Conservation (phyloP, 352 stramenopile genomes). For the Globisporangium nodosum region DNA sequence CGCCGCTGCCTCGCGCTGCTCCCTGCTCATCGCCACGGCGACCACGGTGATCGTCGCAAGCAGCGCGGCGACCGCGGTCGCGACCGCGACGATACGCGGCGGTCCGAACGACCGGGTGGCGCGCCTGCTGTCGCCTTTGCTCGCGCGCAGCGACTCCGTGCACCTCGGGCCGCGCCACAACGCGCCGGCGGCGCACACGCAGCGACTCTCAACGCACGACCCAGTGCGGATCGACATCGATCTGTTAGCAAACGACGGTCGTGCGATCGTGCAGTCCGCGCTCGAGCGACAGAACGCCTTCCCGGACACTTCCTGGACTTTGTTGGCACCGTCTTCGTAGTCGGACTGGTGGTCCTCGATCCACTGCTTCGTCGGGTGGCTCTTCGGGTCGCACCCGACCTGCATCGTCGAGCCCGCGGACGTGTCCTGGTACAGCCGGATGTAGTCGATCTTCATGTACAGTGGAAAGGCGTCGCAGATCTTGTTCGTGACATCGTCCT, state of each 20-base stretch:
- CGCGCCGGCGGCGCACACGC: not conserved
- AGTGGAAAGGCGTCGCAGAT: conserved; percentile 70
- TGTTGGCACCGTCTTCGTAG: conserved; percentile 64
- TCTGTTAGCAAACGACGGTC: not conserved
- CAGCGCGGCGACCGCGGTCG: not conserved
- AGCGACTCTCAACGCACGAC: not conserved
- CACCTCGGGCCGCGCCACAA: conserved; percentile 2
- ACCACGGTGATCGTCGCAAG: not conserved
- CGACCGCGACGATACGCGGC: not conserved
- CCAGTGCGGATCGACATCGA: conserved; percentile 2
- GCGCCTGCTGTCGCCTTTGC: not conserved
- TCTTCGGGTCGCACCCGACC: conserved; percentile 50
- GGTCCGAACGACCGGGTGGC: conserved; percentile 1
- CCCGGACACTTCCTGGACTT: conserved; percentile 15
- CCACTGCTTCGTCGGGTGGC: conserved; percentile 69
- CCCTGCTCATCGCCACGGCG: not conserved
- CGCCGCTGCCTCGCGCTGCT: not conserved
- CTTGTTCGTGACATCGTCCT: conserved; percentile 25
- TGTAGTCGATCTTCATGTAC: conserved; percentile 75
- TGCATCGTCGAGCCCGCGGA: conserved; percentile 37
- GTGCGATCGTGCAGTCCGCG: conserved; percentile 26
- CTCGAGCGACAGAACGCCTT: conserved; percentile 21
- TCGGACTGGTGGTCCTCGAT: conserved; percentile 73
- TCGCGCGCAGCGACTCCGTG: not conserved
- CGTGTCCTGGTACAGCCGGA: conserved; percentile 70